A percentile compares a stretch with the other conserved stretches of the same genome.
phyloP scores from a whole-genome alignment of 2,329 filamentous ascomycete genomes.

The Decorospora gaudefroyi region DNA sequence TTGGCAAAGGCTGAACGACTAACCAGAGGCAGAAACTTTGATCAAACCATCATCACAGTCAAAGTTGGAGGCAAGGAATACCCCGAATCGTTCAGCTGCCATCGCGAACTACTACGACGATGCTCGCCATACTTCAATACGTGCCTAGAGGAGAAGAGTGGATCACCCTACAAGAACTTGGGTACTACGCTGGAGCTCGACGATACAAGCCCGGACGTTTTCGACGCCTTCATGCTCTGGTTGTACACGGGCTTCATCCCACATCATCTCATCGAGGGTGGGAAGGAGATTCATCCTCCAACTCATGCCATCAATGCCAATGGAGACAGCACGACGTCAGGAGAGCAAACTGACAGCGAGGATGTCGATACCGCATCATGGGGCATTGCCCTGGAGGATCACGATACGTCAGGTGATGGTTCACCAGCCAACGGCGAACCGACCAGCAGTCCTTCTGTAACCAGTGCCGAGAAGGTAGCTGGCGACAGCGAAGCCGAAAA shows the following conservation, averaged over 20 bases:
- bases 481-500: conserved; percentile 40
- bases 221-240: conserved; percentile 47
- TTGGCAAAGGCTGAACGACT: conserved; percentile 10
- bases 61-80: conserved; percentile 40
- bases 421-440: conserved; percentile 13
- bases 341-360: conserved; percentile 29
- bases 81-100: conserved; percentile 44
- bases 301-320: conserved; percentile 35
- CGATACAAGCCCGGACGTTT: conserved; percentile 44
- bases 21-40: conserved; percentile 39
- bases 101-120: conserved; percentile 40
- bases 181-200: conserved; percentile 37
- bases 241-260: conserved; percentile 46
- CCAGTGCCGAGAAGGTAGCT: conserved; percentile 37
- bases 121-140: conserved; percentile 44
- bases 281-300: conserved; percentile 38
- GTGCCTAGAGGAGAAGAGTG: conserved; percentile 34
- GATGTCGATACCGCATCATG: conserved; percentile 44
- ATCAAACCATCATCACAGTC: conserved; percentile 45
- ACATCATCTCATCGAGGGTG: conserved; percentile 45
- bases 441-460: conserved; percentile 16
- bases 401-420: conserved; percentile 29
- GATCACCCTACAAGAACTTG: conserved; percentile 41
- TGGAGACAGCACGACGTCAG: conserved; percentile 17
- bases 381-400: conserved; percentile 42